These are phyloP conservation scores for Eucalyptus sp. DNA, from an alignment of 345 rosid genomes.

Conservation along the genomic window DNA sequence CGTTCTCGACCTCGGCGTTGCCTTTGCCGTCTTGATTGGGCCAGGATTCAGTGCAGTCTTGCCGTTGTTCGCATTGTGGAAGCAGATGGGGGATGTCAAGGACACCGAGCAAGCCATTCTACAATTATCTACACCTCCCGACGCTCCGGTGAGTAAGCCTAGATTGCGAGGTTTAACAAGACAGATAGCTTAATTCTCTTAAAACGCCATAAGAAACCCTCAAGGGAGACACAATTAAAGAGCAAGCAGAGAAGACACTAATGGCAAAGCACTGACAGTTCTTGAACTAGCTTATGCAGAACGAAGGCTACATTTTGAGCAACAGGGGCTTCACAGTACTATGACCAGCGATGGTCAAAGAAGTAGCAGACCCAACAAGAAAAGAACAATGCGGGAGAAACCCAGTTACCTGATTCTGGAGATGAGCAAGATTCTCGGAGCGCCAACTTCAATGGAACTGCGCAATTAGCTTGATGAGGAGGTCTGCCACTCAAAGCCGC, in stretches of 20 bases:
- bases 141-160: background rate
- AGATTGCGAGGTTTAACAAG: background rate
- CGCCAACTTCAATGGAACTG: background rate
- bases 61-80: background rate
- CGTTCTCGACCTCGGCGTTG: background rate
- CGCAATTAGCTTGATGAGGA: background rate
- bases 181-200: background rate
- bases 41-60: conserved; percentile 14
- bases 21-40: background rate
- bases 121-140: background rate
- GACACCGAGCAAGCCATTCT: conserved; percentile 57
- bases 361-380: background rate
- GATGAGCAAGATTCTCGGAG: background rate
- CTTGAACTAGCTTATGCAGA: background rate
- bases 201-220: background rate
- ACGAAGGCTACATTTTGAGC: background rate
- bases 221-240: background rate
- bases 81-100: conserved; percentile 25
- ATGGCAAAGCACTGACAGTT: background rate
- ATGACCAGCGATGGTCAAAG: background rate
- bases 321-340: background rate
- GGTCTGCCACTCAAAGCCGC: background rate
- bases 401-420: background rate
- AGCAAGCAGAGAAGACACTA: background rate
- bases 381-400: background rate